Evolutionary conservation across 768 basidiomycete genomes (phyloP).

Genomic region (Sporobolomyces pararoseus): DNA sequence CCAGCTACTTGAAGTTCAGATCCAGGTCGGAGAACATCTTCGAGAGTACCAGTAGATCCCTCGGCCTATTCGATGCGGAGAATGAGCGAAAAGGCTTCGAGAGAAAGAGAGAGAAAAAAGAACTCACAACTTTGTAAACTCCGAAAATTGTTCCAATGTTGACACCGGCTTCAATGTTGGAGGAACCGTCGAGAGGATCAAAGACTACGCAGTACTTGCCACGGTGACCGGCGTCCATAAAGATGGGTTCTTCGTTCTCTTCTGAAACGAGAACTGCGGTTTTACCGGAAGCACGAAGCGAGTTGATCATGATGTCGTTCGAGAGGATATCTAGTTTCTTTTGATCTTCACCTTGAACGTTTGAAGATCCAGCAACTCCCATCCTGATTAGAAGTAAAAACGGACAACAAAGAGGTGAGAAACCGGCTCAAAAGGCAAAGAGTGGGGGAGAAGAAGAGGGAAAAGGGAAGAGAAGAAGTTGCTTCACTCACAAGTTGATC

Average conservation of each 20-base stretch:
- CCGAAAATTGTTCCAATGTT: slow-evolving; percentile 98
- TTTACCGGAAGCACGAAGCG: slow-evolving; percentile 84
- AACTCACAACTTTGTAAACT: slow-evolving; percentile 74
- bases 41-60: slow-evolving; percentile 71
- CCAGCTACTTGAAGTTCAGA: slow-evolving; percentile 55
- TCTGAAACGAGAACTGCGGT: slow-evolving; percentile 95
- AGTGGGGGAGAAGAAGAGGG: background rate
- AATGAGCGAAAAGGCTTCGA: slow-evolving; percentile 4
- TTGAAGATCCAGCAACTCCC: slow-evolving; percentile 91
- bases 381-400: slow-evolving; percentile 64
- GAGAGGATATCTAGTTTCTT: slow-evolving; percentile 75
- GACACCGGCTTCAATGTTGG: slow-evolving; percentile 97
- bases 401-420: no score
- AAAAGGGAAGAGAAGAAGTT: background rate
- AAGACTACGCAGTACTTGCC: slow-evolving; percentile 97
- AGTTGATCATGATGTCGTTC: slow-evolving; percentile 99
- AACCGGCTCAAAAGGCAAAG: background rate
- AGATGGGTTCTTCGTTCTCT: slow-evolving; percentile 68
- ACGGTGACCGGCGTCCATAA: slow-evolving; percentile 71
- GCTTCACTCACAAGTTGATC: slow-evolving; percentile 92
- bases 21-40: slow-evolving; percentile 88
- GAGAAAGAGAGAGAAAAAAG: background rate
- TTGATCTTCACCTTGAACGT: slow-evolving; percentile 97
- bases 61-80: slow-evolving; percentile 55
- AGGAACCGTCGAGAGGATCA: slow-evolving; percentile 85